Conservation (phyloP, 805 yeast genomes). For the Monosporozyma aquatica region DNA sequence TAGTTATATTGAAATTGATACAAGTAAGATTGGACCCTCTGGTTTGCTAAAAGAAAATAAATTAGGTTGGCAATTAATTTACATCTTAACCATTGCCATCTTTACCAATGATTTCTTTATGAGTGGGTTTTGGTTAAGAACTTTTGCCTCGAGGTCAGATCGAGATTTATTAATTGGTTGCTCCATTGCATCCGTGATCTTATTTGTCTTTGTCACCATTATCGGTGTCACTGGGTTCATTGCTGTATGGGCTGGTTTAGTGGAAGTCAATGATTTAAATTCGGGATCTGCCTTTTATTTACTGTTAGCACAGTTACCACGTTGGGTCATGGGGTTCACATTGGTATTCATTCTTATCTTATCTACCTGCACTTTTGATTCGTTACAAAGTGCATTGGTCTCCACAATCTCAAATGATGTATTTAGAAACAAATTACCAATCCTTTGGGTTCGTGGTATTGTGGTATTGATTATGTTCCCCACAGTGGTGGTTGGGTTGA, state of each 20-base stretch:
- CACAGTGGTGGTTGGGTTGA: slow-evolving; percentile 73
- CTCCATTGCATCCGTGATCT: slow-evolving; percentile 60
- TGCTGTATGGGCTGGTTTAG: slow-evolving; percentile 82
- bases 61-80: slow-evolving; percentile 83
- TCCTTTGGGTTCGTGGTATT: slow-evolving; percentile 56
- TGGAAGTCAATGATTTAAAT: slow-evolving; percentile 37
- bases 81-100: slow-evolving; percentile 77
- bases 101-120: slow-evolving; percentile 83
- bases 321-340: slow-evolving; percentile 80
- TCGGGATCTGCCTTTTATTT: slow-evolving; percentile 67
- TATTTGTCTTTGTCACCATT: slow-evolving; percentile 54
- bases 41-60: slow-evolving; percentile 56
- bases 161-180: slow-evolving; percentile 69
- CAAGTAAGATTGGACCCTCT: slow-evolving; percentile 52
- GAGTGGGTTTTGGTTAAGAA: slow-evolving; percentile 90
- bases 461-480: slow-evolving; percentile 81
- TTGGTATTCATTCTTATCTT: slow-evolving; percentile 63
- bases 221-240: slow-evolving; percentile 78
- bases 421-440: slow-evolving; percentile 69
- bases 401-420: slow-evolving; percentile 85
- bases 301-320: slow-evolving; percentile 62
- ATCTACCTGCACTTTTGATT: slow-evolving; percentile 84
- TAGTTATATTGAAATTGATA: slow-evolving; percentile 49
- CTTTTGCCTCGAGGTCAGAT: slow-evolving; percentile 79
- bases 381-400: slow-evolving; percentile 79